phyloP scores from a whole-genome alignment of 225 moss, liverwort and hornwort species.

The Climacium dendroides region DNA sequence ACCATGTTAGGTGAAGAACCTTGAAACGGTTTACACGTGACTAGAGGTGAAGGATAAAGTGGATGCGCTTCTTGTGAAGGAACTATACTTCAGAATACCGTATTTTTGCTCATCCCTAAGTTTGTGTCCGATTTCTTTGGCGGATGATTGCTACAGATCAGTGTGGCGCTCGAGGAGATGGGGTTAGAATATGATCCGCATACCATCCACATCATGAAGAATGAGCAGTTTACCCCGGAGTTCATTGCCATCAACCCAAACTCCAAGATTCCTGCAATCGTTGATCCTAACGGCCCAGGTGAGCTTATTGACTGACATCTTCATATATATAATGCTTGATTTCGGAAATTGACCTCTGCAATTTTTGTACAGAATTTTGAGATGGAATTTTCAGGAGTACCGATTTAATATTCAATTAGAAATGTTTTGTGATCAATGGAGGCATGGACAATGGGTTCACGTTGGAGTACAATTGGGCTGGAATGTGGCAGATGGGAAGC shows the following conservation, averaged over 20 bases:
- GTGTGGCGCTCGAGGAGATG: slow-evolving; percentile 86
- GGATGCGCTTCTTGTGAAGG: background rate
- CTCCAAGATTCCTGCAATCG: slow-evolving; percentile 59
- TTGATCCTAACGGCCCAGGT: slow-evolving; percentile 54
- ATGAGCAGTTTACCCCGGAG: slow-evolving; percentile 48
- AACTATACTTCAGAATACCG: background rate
- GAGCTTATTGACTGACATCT: background rate
- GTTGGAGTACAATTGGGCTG: background rate
- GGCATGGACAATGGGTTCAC: background rate
- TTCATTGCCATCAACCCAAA: slow-evolving; percentile 80
- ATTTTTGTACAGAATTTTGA: background rate
- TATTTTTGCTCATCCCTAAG: background rate
- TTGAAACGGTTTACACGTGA: background rate
- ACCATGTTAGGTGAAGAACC: background rate
- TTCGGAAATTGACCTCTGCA: background rate
- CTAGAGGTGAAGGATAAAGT: background rate
- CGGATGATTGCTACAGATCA: slow-evolving; percentile 14
- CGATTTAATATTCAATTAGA: too few relatives aligned
- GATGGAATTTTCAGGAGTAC: background rate
- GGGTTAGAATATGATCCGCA: slow-evolving; percentile 41
- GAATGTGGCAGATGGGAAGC: slow-evolving; percentile 56
- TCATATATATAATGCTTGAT: background rate
- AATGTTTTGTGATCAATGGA: background rate
- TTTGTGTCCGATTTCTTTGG: background rate
- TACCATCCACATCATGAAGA: slow-evolving; percentile 25